phyloP scores from a whole-genome alignment of 345 rosid species.

The Syzygium oleosum region DNA sequence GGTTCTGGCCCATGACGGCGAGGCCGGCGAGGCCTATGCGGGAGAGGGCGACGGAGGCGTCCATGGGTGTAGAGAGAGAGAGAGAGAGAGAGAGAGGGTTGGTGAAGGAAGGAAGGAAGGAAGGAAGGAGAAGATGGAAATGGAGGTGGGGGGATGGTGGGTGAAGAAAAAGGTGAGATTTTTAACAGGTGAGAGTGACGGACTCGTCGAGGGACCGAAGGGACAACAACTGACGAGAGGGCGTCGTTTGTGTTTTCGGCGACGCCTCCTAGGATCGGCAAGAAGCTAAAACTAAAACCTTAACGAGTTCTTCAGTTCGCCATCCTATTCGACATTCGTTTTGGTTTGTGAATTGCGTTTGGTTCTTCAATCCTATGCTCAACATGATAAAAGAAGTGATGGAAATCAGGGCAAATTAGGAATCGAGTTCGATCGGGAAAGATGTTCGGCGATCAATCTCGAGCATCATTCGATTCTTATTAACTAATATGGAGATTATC shows the following conservation, averaged over 20 bases:
- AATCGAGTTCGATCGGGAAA: background rate
- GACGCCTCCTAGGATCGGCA: background rate
- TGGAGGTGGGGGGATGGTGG: background rate
- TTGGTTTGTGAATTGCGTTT: background rate
- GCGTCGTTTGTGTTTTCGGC: background rate
- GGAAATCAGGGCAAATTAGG: background rate
- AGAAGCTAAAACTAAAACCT: background rate
- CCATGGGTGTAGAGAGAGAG: conserved; percentile 30
- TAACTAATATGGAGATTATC: no score
- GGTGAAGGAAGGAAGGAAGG: background rate
- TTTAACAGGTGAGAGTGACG: conserved; percentile 14
- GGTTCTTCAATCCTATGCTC: background rate
- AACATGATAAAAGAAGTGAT: background rate
- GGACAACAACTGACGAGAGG: conserved; percentile 6
- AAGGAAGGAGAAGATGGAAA: background rate
- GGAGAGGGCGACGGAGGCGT: conserved; percentile 51
- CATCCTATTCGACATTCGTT: background rate
- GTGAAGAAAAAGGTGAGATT: background rate
- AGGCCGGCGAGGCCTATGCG: conserved; percentile 90
- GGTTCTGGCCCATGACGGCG: conserved; percentile 99
- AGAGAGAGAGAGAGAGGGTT: background rate
- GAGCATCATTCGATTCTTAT: background rate
- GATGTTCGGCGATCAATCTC: background rate
- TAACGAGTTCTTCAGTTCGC: background rate
- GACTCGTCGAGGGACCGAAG: conserved; percentile 72